These are phyloP conservation scores for Zymoseptoria ardabiliae DNA, from an alignment of 2,329 filamentous ascomycete species.

Conservation along the genomic window DNA sequence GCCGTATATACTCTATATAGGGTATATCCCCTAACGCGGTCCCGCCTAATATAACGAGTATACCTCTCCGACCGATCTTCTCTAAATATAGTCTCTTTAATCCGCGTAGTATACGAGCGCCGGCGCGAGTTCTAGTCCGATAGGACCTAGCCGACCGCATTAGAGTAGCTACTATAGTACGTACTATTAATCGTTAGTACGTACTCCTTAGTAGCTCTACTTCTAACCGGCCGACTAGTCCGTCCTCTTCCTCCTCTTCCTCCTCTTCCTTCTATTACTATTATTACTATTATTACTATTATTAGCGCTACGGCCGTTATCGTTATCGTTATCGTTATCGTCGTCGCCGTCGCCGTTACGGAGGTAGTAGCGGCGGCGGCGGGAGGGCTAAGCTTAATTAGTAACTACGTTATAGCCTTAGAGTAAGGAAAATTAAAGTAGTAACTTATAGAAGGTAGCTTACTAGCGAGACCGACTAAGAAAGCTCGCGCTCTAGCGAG, in stretches of 20 bases:
- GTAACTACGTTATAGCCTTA: no score
- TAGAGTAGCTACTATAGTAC: neutral
- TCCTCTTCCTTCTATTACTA: neutral
- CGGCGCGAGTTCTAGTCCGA: neutral
- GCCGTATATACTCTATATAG: neutral
- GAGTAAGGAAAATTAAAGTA: no score
- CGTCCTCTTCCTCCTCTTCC: neutral
- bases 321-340: no score
- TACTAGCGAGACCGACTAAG: no score
- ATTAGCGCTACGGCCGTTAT: no score
- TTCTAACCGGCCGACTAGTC: neutral
- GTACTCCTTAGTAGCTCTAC: neutral
- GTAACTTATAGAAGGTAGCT: no score
- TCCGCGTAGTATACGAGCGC: neutral
- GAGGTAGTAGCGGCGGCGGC: no score
- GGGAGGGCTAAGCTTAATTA: no score
- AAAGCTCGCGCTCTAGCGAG: no score
- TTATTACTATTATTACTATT: no score
- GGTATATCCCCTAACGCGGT: neutral
- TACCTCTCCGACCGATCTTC: neutral
- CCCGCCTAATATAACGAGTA: neutral
- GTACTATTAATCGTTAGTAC: neutral
- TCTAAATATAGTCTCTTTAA: neutral
- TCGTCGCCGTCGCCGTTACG: no score
- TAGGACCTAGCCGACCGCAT: neutral